These are phyloP conservation scores for Entomortierella parvispora DNA, from an alignment of 192 early-diverging fungal species.

Conservation along the genomic window DNA sequence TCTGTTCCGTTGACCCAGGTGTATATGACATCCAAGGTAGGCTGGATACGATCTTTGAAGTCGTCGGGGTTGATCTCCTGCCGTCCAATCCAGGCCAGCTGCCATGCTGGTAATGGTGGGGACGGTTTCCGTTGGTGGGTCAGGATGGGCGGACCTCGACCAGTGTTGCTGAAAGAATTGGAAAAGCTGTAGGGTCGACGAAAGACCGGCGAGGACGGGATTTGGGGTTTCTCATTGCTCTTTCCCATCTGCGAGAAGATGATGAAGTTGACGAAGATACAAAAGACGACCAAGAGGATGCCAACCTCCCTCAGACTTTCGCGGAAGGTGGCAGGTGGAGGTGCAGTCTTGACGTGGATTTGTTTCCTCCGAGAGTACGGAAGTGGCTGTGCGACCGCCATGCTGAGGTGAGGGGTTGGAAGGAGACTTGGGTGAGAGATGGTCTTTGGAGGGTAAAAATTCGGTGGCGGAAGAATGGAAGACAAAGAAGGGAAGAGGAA, in stretches of 20 bases:
- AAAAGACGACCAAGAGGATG: neutral
- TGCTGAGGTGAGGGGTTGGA: neutral
- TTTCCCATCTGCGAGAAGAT: neutral
- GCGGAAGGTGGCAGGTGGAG: conserved; percentile 1
- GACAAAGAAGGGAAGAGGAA: neutral
- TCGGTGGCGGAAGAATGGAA: neutral
- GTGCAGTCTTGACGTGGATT: neutral
- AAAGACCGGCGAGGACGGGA: neutral
- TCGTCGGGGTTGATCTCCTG: conserved; percentile 5
- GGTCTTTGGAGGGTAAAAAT: neutral
- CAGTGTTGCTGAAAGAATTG: too few species aligned
- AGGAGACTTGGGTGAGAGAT: neutral
- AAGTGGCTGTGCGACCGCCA: neutral
- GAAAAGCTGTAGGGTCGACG: neutral
- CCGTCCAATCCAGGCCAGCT: neutral
- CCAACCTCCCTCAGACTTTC: neutral
- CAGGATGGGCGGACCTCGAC: too few species aligned
- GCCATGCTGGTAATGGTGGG: neutral
- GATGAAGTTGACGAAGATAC: conserved; percentile 8
- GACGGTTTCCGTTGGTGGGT: neutral
- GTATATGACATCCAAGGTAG: conserved; percentile 46
- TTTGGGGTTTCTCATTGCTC: too few species aligned
- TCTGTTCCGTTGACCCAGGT: conserved; percentile 58
- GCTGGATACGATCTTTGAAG: neutral
- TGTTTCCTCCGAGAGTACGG: neutral